Conservation (phyloP, 352 stramenopile genomes). For the Phytophthora hibernalis region DNA sequence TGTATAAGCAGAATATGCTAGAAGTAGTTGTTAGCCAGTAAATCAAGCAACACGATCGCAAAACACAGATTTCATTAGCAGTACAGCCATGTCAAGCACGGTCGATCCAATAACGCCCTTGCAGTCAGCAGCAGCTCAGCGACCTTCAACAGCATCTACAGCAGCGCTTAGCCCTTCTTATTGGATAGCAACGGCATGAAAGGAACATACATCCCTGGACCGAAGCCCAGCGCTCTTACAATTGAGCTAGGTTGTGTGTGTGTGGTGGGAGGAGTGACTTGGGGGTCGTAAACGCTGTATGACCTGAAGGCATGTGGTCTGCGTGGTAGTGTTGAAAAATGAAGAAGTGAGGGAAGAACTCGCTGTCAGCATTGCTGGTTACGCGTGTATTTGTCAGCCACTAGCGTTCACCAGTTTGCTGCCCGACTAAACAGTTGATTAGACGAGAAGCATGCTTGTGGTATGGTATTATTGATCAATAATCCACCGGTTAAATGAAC, state of each 20-base stretch:
- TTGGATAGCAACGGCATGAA: background rate
- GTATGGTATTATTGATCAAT: background rate
- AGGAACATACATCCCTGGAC: background rate
- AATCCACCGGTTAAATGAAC: background rate
- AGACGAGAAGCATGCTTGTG: too few relatives aligned
- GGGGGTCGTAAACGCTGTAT: background rate
- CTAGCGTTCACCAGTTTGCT: background rate
- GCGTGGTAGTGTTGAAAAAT: background rate
- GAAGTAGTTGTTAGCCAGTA: background rate
- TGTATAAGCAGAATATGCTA: background rate
- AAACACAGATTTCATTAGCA: background rate
- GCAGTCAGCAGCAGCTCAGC: too few relatives aligned
- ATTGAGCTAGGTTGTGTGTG: background rate
- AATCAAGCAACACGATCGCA: background rate
- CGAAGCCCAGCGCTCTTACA: background rate
- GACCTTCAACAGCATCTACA: background rate
- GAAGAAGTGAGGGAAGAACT: background rate
- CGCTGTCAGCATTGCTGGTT: background rate
- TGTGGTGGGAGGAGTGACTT: background rate
- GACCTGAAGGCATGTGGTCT: background rate
- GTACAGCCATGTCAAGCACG: background rate
- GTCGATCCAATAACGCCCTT: background rate
- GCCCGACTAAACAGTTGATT: background rate
- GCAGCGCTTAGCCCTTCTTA: background rate
- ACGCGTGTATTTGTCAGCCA: background rate